Base-by-base conservation (phyloP, 2,329 filamentous ascomycete genomes). In the Exophiala sideris region DNA sequence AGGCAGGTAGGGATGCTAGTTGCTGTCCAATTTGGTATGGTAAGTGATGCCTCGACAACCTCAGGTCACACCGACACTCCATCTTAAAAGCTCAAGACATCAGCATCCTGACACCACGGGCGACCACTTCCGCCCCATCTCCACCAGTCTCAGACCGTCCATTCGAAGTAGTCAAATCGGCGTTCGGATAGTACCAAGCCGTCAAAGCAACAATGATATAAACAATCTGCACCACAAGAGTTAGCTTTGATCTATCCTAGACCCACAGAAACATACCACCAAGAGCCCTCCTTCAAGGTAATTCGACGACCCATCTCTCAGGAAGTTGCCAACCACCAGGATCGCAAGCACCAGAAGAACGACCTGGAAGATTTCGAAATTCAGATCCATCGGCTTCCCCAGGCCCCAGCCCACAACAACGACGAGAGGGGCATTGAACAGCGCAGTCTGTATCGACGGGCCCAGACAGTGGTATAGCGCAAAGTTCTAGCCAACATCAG, bases 301-400 rank as follows among this genome's bases (percentile, higher is more conserved):
- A 67, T 96, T 95, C 57, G 85, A 89, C 77, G 94, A 92, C 62
- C 89, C 85, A 67, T 96, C 91, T 46, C 90, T 79, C 50, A 96
- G 73, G 72, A 96, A 95, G 58, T 90, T 89, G 1, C 91, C 90
- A 35, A 95, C 88, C 0, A 91, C 89, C 39, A 96, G 76, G 64
- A 96, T 92, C 24, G 89, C 83, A 20, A 96, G 78, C 52, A 96
- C 83, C 7, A 96, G 76, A 59, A 95, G 79, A 52, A 87, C 81
- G 16, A 95, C 80, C 73, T 95, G 89, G 75, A 96, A 96, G 11
- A 91, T 78, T 63, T 94, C 88, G 68, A 96, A 96, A 67, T 90
- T 86, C 48, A 96, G 77, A 59, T 88, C 84, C 81, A 96, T 89
- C 8, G 56, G 54, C 63, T 84, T 84, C 53, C 73, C 71, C 34